Evolutionary conservation across 1,139 yeast species (phyloP).

Genomic region (Meyerozyma sp.): DNA sequence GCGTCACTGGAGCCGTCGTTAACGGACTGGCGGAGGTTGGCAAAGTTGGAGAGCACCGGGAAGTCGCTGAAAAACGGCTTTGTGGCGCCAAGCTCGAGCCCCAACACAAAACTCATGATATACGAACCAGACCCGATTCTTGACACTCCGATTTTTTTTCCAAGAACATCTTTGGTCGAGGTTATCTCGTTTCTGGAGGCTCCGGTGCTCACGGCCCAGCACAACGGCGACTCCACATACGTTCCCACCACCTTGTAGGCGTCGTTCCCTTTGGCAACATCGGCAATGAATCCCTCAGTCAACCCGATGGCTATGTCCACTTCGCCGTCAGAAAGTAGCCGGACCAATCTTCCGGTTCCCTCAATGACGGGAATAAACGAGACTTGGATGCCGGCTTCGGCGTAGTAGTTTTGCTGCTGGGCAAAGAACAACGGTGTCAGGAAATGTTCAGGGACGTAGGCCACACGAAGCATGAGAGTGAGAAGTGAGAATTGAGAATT

Average conservation of each 20-base stretch:
- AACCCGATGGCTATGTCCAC: conserved; percentile 81
- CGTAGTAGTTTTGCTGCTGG: conserved; percentile 50
- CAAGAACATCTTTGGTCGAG: conserved; percentile 49
- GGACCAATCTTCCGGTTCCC: conserved; percentile 85
- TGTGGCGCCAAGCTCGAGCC: conserved; percentile 47
- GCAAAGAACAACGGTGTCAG: conserved; percentile 84
- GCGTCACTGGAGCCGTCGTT: conserved; percentile 67
- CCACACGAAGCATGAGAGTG: conserved; percentile 41
- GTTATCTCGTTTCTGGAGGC: conserved; percentile 48
- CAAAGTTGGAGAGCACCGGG: conserved; percentile 62
- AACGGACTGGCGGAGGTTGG: conserved; percentile 74
- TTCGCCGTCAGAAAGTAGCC: conserved; percentile 56
- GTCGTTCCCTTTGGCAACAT: conserved; percentile 63
- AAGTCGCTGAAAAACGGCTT: conserved; percentile 47
- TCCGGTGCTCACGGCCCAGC: conserved; percentile 90
- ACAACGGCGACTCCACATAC: conserved; percentile 78
- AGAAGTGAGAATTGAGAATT: no score
- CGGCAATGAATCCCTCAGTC: conserved; percentile 87
- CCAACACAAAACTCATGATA: conserved; percentile 85
- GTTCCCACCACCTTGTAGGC: conserved; percentile 69
- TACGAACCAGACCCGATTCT: conserved; percentile 90
- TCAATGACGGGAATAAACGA: conserved; percentile 74
- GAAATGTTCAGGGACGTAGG: conserved; percentile 88
- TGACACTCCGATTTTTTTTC: conserved; percentile 70
- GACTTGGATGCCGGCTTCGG: conserved; percentile 40